Evolutionary conservation across 805 yeast genomes (phyloP).

Genomic region (Suhomyces emberorum): DNA sequence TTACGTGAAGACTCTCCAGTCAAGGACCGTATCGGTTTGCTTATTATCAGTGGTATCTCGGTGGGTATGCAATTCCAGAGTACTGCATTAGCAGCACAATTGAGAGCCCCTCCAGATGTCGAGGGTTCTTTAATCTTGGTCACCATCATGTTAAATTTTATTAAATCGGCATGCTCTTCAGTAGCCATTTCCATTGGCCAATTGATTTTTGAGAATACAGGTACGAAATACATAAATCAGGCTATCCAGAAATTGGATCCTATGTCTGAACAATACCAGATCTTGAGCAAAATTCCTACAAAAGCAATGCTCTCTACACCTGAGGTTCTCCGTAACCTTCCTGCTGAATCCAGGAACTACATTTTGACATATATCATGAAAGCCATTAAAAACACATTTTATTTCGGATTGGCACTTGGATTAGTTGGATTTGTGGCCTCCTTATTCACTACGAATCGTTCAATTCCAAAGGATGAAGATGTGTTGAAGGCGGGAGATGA

Average conservation of each 20-base stretch:
- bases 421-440: slow-evolving; percentile 27
- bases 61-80: slow-evolving; percentile 38
- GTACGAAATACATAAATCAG: slow-evolving; percentile 14
- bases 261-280: slow-evolving; percentile 12
- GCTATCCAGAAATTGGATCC: slow-evolving; percentile 11
- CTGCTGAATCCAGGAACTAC: slow-evolving; percentile 17
- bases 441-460: slow-evolving; percentile 39
- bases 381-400: slow-evolving; percentile 32
- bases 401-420: slow-evolving; percentile 36
- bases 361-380: slow-evolving; percentile 31
- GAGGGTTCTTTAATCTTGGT: slow-evolving; percentile 35
- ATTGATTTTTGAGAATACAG: slow-evolving; percentile 23
- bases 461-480: slow-evolving; percentile 31
- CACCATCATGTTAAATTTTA: slow-evolving; percentile 33
- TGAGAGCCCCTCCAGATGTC: slow-evolving; percentile 33
- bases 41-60: slow-evolving; percentile 32
- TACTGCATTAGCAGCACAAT: slow-evolving; percentile 33
- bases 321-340: slow-evolving; percentile 21
- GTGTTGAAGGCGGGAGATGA: slow-evolving; percentile 3
- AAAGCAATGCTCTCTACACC: slow-evolving; percentile 25
- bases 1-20: slow-evolving; percentile 21
- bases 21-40: slow-evolving; percentile 28
- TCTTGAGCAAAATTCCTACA: slow-evolving; percentile 13
- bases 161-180: slow-evolving; percentile 31
- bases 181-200: slow-evolving; percentile 31